phyloP scores from a whole-genome alignment of 1,284 basidiomycete genomes.

The Sparassis latifolia region DNA sequence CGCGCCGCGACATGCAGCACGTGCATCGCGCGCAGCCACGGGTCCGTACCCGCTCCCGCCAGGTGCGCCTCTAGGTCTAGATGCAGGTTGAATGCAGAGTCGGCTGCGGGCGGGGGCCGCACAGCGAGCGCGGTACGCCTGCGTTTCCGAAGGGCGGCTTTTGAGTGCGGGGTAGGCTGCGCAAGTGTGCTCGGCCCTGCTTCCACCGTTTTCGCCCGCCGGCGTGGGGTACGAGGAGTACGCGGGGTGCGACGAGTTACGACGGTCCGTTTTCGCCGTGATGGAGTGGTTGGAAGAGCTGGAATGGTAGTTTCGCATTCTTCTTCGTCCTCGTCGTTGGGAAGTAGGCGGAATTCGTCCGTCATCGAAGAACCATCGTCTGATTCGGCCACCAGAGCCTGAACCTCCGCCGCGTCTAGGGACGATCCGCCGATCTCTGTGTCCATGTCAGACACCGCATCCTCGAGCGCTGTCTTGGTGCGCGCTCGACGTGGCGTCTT shows the following conservation, averaged over 20 bases:
- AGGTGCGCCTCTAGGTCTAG: conserved; percentile 21
- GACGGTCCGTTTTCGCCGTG: conserved; percentile 19
- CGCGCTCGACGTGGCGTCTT: neutral
- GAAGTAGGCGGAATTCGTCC: neutral
- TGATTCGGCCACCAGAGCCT: conserved; percentile 1
- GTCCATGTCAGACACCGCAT: neutral
- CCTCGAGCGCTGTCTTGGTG: neutral
- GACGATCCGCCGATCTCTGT: conserved; percentile 1
- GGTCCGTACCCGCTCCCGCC: conserved; percentile 54
- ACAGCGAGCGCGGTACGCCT: conserved; percentile 29
- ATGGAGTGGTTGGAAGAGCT: conserved; percentile 2
- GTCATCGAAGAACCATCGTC: neutral
- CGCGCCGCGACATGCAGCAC: conserved; percentile 91
- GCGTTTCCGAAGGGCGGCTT: conserved; percentile 44
- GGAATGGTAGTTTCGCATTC: conserved; percentile 5
- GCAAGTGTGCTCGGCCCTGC: conserved; percentile 27
- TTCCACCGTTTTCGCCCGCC: conserved; percentile 22
- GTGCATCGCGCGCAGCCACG: conserved; percentile 82
- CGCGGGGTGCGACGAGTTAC: conserved; percentile 7
- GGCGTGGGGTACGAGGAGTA: conserved; percentile 16
- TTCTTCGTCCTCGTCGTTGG: conserved; percentile 14
- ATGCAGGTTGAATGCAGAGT: conserved; percentile 26
- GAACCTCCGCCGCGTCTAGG: conserved; percentile 2
- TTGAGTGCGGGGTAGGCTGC: conserved; percentile 64
- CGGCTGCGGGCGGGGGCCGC: conserved; percentile 29